Evolutionary conservation across 257 asterid species (phyloP), one percentile per base, ranked within the genome.

Genomic region (Cordia subcordata): DNA sequence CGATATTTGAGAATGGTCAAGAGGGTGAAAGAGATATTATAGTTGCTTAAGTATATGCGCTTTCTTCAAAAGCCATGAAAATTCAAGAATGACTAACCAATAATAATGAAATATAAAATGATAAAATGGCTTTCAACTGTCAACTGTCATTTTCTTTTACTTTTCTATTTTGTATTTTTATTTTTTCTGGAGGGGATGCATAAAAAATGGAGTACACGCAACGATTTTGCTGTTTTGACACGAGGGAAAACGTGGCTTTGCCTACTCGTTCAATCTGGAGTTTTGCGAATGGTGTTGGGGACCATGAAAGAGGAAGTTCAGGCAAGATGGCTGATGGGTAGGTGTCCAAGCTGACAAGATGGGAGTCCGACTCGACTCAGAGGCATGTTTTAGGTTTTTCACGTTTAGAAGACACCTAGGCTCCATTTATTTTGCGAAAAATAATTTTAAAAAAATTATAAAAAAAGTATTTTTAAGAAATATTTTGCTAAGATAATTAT

Each of bases 1-100:
- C 35, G 3, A 3, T 27, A 3, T 27, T 27, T 27, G 6, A 27
- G 6, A 1, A 27, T 6, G 35, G 35, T 64, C 65, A 20, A 62
- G 69, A 73, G 21, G 40, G 62, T 9, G 13, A 53, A 22, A 16
- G 8, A 54, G 45, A 35, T 23, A 44, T 39, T 19, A 46, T 39
- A 68, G 64, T 81, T 77, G 75, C 79, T 77, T 73, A 32, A 63
- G 39, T 27, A 39, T 15, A 15, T 27, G 73, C 52, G 49, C 50
- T 45, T 70, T 72, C 76, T 64, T 40, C 44, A 13, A 13, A 65
- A 77, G 53, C 81, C 81, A 68, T 47, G 56, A 65, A 68, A 72
- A 68, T 39, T 55, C 44, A 47, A 14, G 58, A 56, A 55, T 38
- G 12, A 57, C 18, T n/a, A 40, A 49, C 18, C 17, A 53, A 54